These are phyloP conservation scores for Aspergillus sp. DNA, from an alignment of 2,329 filamentous ascomycete species.

Conservation along the genomic window DNA sequence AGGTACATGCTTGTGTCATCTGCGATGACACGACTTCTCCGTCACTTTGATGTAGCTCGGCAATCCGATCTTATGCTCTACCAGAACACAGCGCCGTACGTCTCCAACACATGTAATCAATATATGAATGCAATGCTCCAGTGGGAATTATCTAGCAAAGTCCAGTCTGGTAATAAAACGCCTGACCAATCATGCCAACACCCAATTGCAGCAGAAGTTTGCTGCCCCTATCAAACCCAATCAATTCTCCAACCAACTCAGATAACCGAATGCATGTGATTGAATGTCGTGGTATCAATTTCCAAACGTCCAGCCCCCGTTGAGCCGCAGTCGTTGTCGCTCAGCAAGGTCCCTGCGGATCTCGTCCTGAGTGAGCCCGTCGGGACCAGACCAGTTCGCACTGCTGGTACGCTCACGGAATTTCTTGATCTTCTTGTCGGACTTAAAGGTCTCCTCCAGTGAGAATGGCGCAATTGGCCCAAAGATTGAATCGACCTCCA, in stretches of 20 bases:
- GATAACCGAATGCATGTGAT: conserved; percentile 19
- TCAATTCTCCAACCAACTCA: background rate
- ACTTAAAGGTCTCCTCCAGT: conserved; percentile 95
- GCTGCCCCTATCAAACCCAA: background rate
- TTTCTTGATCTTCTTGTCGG: conserved; percentile 82
- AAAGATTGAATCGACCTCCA: conserved; percentile 78
- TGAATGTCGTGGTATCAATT: conserved; percentile 26
- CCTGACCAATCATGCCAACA: background rate
- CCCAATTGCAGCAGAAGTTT: background rate
- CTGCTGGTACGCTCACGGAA: conserved; percentile 90
- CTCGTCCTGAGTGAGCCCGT: conserved; percentile 83
- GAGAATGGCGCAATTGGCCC: conserved; percentile 83
- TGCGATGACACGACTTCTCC: too few relatives aligned
- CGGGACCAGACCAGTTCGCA: conserved; percentile 85
- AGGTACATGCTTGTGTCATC: too few relatives aligned
- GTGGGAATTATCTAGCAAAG: background rate
- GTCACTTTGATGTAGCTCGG: too few relatives aligned
- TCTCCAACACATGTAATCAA: background rate
- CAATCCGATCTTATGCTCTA: too few relatives aligned
- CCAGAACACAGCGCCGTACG: too few relatives aligned
- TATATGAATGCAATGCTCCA: background rate
- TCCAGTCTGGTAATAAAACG: background rate
- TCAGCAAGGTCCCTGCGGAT: conserved; percentile 76
- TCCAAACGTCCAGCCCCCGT: conserved; percentile 82
- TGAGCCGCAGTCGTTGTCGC: conserved; percentile 73